Evolutionary conservation across 495 filamentous ascomycete genomes (phyloP).

Genomic region (Xylaria cubensis): DNA sequence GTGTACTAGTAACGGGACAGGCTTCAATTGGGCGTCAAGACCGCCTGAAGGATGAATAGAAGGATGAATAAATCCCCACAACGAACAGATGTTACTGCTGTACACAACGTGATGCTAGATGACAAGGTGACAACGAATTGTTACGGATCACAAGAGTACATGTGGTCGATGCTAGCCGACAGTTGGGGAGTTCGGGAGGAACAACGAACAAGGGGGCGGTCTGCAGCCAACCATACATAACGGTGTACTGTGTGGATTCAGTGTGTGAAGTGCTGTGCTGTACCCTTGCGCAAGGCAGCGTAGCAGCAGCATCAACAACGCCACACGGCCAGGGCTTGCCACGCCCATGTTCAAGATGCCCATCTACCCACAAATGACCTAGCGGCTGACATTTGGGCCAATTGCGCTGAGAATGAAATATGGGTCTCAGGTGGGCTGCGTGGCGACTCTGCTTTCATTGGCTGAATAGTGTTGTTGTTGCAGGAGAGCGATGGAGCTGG

Average conservation of each 20-base stretch:
- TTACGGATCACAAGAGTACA: slow-evolving; percentile 11
- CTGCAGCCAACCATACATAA: slow-evolving; percentile 16
- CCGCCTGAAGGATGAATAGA: slow-evolving; percentile 5
- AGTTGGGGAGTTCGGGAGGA: slow-evolving; percentile 9
- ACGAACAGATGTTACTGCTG: neutral
- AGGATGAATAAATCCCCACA: slow-evolving; percentile 16
- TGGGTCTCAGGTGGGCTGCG: slow-evolving; percentile 9
- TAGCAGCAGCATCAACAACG: slow-evolving; percentile 22
- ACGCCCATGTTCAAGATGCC: slow-evolving; percentile 21
- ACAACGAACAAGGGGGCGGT: slow-evolving; percentile 25
- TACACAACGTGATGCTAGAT: slow-evolving; percentile 3
- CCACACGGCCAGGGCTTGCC: slow-evolving; percentile 30
- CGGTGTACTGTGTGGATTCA: slow-evolving; percentile 15
- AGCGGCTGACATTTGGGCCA: slow-evolving; percentile 19
- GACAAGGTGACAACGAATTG: slow-evolving; percentile 11
- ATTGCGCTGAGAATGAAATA: neutral
- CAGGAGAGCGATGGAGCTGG: slow-evolving; percentile 8
- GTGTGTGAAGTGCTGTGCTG: slow-evolving; percentile 1
- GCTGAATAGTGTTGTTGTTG: slow-evolving; percentile 21
- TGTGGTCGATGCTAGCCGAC: slow-evolving; percentile 3
- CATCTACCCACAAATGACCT: slow-evolving; percentile 21
- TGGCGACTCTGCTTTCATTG: slow-evolving; percentile 24
- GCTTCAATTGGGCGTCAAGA: slow-evolving; percentile 18
- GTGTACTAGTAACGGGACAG: too few species aligned
- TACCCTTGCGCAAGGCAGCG: slow-evolving; percentile 9